phyloP scores from a whole-genome alignment of 345 rosid genomes.

The Anastatica hierochuntica region DNA sequence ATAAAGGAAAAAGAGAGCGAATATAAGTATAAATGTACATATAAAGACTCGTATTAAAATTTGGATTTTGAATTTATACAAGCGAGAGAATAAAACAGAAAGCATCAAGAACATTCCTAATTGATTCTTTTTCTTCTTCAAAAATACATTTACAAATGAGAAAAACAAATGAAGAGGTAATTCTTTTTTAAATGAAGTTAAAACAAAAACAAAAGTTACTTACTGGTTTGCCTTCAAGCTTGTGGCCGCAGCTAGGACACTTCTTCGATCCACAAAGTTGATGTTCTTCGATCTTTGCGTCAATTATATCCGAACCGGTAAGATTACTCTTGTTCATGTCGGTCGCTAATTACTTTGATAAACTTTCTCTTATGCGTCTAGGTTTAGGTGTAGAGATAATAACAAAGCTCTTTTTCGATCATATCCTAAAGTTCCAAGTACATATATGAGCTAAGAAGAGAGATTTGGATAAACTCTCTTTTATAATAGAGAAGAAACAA shows the following conservation, averaged over 20 bases:
- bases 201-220: slow-evolving; percentile 3
- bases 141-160: slow-evolving; percentile 18
- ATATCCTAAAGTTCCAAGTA: slow-evolving; percentile 10
- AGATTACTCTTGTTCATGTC: slow-evolving; percentile 52
- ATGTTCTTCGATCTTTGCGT: slow-evolving; percentile 92
- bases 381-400: slow-evolving; percentile 7
- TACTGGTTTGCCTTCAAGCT: slow-evolving; percentile 93
- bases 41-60: slow-evolving; percentile 14
- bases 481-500: slow-evolving; percentile 18
- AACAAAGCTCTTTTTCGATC: slow-evolving; percentile 16
- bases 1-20: background rate
- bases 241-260: slow-evolving; percentile 95
- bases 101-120: slow-evolving; percentile 37
- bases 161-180: no score
- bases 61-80: slow-evolving; percentile 20
- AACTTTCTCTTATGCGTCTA: background rate
- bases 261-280: slow-evolving; percentile 89
- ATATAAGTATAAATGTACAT: slow-evolving; percentile 10
- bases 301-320: slow-evolving; percentile 68
- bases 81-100: slow-evolving; percentile 30
- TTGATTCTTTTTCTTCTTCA: slow-evolving; percentile 25
- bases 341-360: slow-evolving; percentile 1
- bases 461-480: no score
- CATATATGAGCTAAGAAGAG: no score
- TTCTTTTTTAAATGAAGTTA: no score